phyloP scores from a whole-genome alignment of 805 yeast genomes.

The Lipomyces kockii region DNA sequence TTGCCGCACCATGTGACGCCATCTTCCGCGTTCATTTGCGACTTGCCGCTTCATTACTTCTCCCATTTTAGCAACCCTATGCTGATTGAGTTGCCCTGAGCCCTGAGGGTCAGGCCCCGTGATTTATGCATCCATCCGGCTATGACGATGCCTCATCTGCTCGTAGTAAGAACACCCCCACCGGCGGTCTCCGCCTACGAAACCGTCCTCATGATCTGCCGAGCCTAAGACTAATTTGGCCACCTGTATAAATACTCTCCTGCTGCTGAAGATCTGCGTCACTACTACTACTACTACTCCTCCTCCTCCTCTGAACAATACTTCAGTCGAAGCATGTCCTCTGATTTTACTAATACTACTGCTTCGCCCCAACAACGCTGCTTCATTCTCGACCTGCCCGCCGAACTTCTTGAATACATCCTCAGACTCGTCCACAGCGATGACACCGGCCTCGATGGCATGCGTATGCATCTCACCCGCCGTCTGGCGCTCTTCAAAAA shows the following conservation, averaged over 20 bases:
- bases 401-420: constrained; percentile 26
- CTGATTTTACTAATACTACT: neutral
- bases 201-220: neutral
- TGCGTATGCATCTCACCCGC: constrained; percentile 17
- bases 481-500: constrained; percentile 32
- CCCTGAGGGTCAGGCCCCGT: neutral
- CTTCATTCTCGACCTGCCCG: constrained; percentile 25
- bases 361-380: neutral
- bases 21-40: neutral
- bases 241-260: neutral
- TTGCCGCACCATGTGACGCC: neutral
- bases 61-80: neutral
- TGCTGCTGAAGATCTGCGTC: neutral
- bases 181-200: neutral
- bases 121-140: neutral
- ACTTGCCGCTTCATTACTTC: neutral
- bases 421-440: constrained; percentile 22
- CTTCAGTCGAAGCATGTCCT: neutral
- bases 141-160: neutral
- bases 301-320: neutral
- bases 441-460: constrained; percentile 15
- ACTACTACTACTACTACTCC: no score
- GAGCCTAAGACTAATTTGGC: neutral
- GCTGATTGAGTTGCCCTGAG: no score
- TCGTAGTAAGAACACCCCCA: neutral